These are phyloP conservation scores for Pisolithus thermaeus DNA, from an alignment of 1,284 basidiomycete genomes.

Conservation along the genomic window DNA sequence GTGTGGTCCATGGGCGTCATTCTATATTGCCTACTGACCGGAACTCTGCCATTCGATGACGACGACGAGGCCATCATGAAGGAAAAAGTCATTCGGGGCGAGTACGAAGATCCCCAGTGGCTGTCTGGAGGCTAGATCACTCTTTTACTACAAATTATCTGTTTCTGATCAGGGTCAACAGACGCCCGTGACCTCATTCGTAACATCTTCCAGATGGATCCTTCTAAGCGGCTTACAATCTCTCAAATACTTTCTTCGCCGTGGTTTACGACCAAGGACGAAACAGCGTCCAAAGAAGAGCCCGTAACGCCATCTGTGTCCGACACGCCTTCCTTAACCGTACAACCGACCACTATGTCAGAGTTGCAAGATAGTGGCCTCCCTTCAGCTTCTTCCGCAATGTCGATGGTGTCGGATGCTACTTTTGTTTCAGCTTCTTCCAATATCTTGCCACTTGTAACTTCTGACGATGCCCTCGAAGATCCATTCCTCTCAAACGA, in stretches of 20 bases:
- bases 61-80: conserved; percentile 93
- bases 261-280: conserved; percentile 71
- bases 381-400: conserved; percentile 33
- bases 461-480: conserved; percentile 43
- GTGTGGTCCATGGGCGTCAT: conserved; percentile 97
- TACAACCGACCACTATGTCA: conserved; percentile 21
- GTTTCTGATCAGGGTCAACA: conserved; percentile 26
- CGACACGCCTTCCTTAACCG: conserved; percentile 14
- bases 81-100: conserved; percentile 79
- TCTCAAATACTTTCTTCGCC: conserved; percentile 82
- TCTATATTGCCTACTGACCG: conserved; percentile 89
- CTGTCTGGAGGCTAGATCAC: conserved; percentile 64
- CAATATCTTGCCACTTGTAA: conserved; percentile 46
- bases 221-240: conserved; percentile 72
- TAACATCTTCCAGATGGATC: conserved; percentile 77
- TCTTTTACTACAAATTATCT: conserved; percentile 3
- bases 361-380: conserved; percentile 35
- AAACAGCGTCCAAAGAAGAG: conserved; percentile 24
- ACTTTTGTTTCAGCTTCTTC: conserved; percentile 52
- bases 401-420: conserved; percentile 44
- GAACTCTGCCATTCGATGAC: conserved; percentile 95
- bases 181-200: conserved; percentile 80
- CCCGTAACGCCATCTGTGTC: conserved; percentile 26
- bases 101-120: conserved; percentile 91
- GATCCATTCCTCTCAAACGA: conserved; percentile 7